Evolutionary conservation across 2,329 filamentous ascomycete genomes (phyloP).

Genomic region (Parasarocladium wereldwijsianum): DNA sequence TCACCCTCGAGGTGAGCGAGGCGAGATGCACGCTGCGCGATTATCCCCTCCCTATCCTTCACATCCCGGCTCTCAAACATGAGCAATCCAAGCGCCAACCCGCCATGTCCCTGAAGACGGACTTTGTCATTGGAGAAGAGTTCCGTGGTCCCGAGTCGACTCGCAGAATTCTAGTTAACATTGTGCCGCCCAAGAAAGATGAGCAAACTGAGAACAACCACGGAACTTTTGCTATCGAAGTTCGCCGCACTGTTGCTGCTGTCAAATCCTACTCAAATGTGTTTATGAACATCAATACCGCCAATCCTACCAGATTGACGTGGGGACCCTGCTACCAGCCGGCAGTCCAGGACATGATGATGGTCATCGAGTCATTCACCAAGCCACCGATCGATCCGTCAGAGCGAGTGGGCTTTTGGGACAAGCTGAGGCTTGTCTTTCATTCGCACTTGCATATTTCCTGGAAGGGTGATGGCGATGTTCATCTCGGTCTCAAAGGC

Average conservation of each 20-base stretch:
- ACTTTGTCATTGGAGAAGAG: constrained; percentile 95
- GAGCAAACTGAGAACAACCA: constrained; percentile 38
- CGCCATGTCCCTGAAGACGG: constrained; percentile 71
- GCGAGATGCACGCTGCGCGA: constrained; percentile 75
- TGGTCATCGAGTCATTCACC: constrained; percentile 93
- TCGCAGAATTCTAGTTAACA: constrained; percentile 65
- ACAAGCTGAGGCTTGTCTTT: constrained; percentile 89
- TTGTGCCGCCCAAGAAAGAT: constrained; percentile 56
- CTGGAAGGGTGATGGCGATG: constrained; percentile 92
- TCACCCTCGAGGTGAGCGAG: constrained; percentile 83
- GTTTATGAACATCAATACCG: constrained; percentile 82
- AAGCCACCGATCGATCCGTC: constrained; percentile 91
- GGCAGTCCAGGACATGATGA: constrained; percentile 99
- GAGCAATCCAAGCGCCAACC: constrained; percentile 67
- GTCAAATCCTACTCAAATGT: constrained; percentile 97
- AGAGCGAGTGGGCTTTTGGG: constrained; percentile 93
- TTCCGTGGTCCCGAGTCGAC: constrained; percentile 69
- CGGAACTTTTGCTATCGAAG: constrained; percentile 67
- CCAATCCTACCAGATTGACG: constrained; percentile 79
- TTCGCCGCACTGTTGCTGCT: constrained; percentile 80
- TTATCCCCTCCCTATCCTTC: constrained; percentile 82
- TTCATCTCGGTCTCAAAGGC: constrained; percentile 84
- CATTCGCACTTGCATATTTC: constrained; percentile 80
- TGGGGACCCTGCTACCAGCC: constrained; percentile 98
- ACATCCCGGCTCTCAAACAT: constrained; percentile 70